These are phyloP conservation scores for Pseudomonodictys pantanalensis DNA, from an alignment of 495 filamentous ascomycete species.

Conservation along the genomic window DNA sequence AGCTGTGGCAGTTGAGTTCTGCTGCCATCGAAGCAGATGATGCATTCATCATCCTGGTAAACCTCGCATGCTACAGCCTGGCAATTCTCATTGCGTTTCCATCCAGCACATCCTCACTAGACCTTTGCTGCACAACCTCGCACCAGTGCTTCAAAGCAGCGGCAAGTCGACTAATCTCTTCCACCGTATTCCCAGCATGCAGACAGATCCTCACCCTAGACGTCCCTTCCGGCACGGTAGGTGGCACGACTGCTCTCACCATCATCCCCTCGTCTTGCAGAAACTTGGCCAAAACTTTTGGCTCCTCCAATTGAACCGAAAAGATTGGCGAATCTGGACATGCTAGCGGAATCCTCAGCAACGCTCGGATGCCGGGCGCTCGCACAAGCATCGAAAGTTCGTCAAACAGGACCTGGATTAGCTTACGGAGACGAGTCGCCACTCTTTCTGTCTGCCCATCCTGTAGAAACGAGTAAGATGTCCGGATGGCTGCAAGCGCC, in stretches of 20 bases:
- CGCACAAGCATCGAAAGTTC: neutral
- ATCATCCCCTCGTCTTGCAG: conserved; percentile 52
- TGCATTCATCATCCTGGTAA: too few relatives aligned
- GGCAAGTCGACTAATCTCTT: conserved; percentile 47
- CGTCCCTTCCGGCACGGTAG: conserved; percentile 53
- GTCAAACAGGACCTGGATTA: conserved; percentile 12
- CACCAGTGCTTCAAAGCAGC: conserved; percentile 46
- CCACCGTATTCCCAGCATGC: conserved; percentile 51
- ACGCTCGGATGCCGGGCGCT: neutral
- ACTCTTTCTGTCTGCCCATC: conserved; percentile 44
- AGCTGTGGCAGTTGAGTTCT: too few relatives aligned
- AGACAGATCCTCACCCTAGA: conserved; percentile 55
- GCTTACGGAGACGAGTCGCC: conserved; percentile 12
- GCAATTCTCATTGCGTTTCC: too few relatives aligned
- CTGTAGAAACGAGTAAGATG: conserved; percentile 50
- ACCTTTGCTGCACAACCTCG: too few relatives aligned
- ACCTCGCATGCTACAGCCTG: too few relatives aligned
- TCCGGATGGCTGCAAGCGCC: conserved; percentile 49
- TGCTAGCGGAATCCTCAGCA: conserved; percentile 9
- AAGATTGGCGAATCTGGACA: conserved; percentile 45
- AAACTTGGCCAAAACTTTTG: conserved; percentile 49
- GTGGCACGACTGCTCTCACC: conserved; percentile 55
- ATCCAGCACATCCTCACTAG: too few relatives aligned
- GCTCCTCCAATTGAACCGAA: conserved; percentile 46
- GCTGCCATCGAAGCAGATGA: too few relatives aligned